Conservation (phyloP, 2,329 filamentous ascomycete species). For the Hymenoscyphus fructigenus region DNA sequence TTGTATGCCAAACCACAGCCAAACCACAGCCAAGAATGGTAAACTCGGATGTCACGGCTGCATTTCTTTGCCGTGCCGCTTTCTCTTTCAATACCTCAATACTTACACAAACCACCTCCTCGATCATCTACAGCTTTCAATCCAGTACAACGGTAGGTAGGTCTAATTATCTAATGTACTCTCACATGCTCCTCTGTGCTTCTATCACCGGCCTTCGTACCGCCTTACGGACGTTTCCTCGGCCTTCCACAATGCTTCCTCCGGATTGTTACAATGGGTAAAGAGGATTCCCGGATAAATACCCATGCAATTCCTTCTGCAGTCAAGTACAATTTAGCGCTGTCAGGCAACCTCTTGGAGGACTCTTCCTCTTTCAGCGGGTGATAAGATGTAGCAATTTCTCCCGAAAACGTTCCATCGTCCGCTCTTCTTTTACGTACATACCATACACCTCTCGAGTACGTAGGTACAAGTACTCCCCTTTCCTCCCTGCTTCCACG, state of each 20-base stretch:
- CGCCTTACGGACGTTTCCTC: too few species aligned
- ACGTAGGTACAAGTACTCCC: not conserved
- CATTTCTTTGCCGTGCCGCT: not conserved
- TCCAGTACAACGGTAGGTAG: not conserved
- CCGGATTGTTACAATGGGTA: not conserved
- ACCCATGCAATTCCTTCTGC: not conserved
- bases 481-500: not conserved
- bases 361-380: not conserved
- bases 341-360: not conserved
- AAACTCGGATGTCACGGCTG: not conserved
- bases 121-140: not conserved
- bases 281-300: not conserved
- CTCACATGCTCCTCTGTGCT: not conserved
- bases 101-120: not conserved
- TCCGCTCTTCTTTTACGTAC: not conserved
- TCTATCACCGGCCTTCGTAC: not conserved
- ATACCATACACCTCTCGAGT: not conserved
- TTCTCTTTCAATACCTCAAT: not conserved
- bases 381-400: not conserved
- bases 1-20: too few species aligned
- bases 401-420: not conserved
- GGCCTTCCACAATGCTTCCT: not conserved
- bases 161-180: not conserved
- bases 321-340: not conserved
- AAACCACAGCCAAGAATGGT: too few species aligned